phyloP scores from a whole-genome alignment of 306 rosid genomes.

The Bauhinia variegata region DNA sequence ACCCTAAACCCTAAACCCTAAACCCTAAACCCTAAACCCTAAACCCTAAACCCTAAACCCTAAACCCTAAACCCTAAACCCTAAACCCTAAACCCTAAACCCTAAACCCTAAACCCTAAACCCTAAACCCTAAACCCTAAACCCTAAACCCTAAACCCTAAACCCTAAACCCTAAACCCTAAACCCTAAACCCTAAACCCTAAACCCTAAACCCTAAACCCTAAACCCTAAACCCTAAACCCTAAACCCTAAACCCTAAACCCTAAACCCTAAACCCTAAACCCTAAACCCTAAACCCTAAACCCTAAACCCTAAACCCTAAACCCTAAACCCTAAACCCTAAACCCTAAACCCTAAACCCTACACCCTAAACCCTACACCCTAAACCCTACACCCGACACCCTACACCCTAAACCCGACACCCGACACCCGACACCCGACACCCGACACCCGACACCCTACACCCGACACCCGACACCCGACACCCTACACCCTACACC shows the following conservation, averaged over 20 bases:
- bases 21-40: neutral
- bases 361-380: neutral
- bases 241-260: constrained; percentile 1
- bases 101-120: constrained; percentile 1
- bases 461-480: neutral
- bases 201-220: constrained; percentile 1
- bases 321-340: constrained; percentile 6
- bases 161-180: constrained; percentile 1
- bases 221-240: constrained; percentile 6
- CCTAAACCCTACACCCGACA: constrained; percentile 13
- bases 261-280: neutral
- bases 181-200: neutral
- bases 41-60: neutral
- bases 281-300: constrained; percentile 10
- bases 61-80: constrained; percentile 1
- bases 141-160: constrained; percentile 12
- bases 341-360: constrained; percentile 1
- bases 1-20: constrained; percentile 15
- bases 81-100: constrained; percentile 4
- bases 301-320: constrained; percentile 17
- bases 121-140: constrained; percentile 5
- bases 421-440: neutral
- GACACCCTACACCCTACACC: neutral
- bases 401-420: constrained; percentile 13
- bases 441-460: neutral